Percentiles rank a stretch among this genome's conserved stretches.
phyloP scores from a whole-genome alignment of 768 basidiomycete genomes.

The Pseudohyphozyma bogoriensis region DNA sequence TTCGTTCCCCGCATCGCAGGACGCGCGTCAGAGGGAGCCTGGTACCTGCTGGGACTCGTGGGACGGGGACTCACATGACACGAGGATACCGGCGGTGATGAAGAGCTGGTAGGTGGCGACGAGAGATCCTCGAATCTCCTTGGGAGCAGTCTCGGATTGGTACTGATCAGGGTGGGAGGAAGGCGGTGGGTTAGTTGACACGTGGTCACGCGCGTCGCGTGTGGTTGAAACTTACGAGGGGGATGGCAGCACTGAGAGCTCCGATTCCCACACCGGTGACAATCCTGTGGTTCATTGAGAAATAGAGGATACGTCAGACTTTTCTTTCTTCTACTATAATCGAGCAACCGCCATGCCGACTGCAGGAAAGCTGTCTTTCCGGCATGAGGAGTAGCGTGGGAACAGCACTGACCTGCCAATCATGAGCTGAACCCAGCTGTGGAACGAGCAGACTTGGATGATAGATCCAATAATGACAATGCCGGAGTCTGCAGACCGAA shows the following conservation, averaged over 20 bases:
- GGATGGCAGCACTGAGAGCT: slow-evolving; percentile 56
- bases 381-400: too few species aligned
- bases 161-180: slow-evolving; percentile 42
- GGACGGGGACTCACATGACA: slow-evolving; percentile 34
- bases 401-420: slow-evolving; percentile 25
- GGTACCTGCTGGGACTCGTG: slow-evolving; percentile 28
- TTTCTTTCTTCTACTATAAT: too few species aligned
- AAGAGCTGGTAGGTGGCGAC: slow-evolving; percentile 38
- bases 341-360: too few species aligned
- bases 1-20: too few species aligned
- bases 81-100: slow-evolving; percentile 61
- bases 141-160: slow-evolving; percentile 62
- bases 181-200: background rate
- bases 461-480: slow-evolving; percentile 52
- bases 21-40: too few species aligned
- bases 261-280: slow-evolving; percentile 61
- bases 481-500: slow-evolving; percentile 47
- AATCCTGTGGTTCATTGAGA: too few species aligned
- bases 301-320: too few species aligned
- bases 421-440: slow-evolving; percentile 55
- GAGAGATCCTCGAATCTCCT: slow-evolving; percentile 56
- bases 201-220: background rate
- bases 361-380: too few species aligned
- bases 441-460: slow-evolving; percentile 48
- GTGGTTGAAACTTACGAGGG: slow-evolving; percentile 43